These are phyloP conservation scores for Podaxis sp. DNA, from an alignment of 768 basidiomycete species.

Conservation along the genomic window DNA sequence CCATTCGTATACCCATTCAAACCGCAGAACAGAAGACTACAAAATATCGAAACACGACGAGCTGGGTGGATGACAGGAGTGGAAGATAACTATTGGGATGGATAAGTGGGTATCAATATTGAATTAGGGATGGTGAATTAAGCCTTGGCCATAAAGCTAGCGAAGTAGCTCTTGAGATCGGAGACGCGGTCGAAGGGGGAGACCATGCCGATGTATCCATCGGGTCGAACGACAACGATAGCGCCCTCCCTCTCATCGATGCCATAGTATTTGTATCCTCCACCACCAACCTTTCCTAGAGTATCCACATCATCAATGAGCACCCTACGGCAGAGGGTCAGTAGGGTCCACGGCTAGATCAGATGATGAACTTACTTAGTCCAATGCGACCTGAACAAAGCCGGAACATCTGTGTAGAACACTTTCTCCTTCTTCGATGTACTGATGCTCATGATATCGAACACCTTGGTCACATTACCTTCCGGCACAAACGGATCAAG, in stretches of 20 bases:
- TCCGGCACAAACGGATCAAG: slow-evolving; percentile 29
- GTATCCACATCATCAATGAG: slow-evolving; percentile 57
- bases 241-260: slow-evolving; percentile 43
- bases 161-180: slow-evolving; percentile 48
- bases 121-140: not conserved
- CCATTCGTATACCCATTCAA: not conserved
- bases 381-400: slow-evolving; percentile 53
- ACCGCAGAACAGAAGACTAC: not conserved
- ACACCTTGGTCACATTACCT: slow-evolving; percentile 33
- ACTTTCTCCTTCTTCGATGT: slow-evolving; percentile 37
- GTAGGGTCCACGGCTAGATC: not conserved
- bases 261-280: slow-evolving; percentile 58
- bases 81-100: not conserved
- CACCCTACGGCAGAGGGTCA: slow-evolving; percentile 37
- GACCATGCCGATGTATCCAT: slow-evolving; percentile 64
- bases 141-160: slow-evolving; percentile 35
- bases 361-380: slow-evolving; percentile 43
- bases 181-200: slow-evolving; percentile 45
- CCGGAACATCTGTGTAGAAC: slow-evolving; percentile 46
- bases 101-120: not conserved
- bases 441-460: slow-evolving; percentile 43
- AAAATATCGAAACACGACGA: not conserved
- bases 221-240: slow-evolving; percentile 58
- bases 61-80: not conserved
- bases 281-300: slow-evolving; percentile 44